These are phyloP conservation scores for Xylaria sp. DNA, from an alignment of 2,329 filamentous ascomycete genomes.

Conservation along the genomic window DNA sequence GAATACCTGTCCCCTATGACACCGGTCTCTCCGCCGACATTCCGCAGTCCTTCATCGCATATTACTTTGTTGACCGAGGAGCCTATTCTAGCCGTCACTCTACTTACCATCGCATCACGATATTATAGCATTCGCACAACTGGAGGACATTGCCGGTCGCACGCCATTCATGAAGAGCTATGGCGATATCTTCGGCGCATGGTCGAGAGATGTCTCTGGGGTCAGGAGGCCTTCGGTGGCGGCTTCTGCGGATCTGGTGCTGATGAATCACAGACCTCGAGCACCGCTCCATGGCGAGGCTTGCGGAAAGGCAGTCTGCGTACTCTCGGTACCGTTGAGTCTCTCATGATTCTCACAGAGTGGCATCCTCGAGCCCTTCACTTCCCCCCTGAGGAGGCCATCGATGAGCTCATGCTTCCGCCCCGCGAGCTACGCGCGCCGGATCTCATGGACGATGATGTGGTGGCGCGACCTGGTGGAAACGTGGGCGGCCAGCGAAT, in stretches of 20 bases:
- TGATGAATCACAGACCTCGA: conserved; percentile 57
- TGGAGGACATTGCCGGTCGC: conserved; percentile 75
- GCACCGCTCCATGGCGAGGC: conserved; percentile 64
- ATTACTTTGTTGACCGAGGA: conserved; percentile 78
- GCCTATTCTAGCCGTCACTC: conserved; percentile 84
- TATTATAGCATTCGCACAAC: conserved; percentile 77
- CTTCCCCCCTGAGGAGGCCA: conserved; percentile 77
- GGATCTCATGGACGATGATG: conserved; percentile 41
- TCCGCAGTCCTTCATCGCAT: conserved; percentile 75
- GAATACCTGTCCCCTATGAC: conserved; percentile 85
- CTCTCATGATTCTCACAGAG: conserved; percentile 86
- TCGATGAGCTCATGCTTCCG: conserved; percentile 62
- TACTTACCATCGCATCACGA: conserved; percentile 84
- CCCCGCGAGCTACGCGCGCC: conserved; percentile 47
- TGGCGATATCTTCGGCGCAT: conserved; percentile 93
- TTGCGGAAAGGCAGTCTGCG: conserved; percentile 73
- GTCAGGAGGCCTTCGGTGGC: conserved; percentile 90
- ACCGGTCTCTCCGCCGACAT: conserved; percentile 88
- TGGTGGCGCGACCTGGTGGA: conserved; percentile 40
- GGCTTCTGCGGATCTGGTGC: conserved; percentile 73
- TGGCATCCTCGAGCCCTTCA: conserved; percentile 95
- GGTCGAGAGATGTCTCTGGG: conserved; percentile 93
- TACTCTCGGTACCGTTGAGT: conserved; percentile 90
- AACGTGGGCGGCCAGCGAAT: conserved; percentile 78
- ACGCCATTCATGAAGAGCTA: conserved; percentile 89